Evolutionary conservation across 306 rosid genomes (phyloP), one percentile per base, ranked within the genome.

Genomic region (Prosopis cineraria): DNA sequence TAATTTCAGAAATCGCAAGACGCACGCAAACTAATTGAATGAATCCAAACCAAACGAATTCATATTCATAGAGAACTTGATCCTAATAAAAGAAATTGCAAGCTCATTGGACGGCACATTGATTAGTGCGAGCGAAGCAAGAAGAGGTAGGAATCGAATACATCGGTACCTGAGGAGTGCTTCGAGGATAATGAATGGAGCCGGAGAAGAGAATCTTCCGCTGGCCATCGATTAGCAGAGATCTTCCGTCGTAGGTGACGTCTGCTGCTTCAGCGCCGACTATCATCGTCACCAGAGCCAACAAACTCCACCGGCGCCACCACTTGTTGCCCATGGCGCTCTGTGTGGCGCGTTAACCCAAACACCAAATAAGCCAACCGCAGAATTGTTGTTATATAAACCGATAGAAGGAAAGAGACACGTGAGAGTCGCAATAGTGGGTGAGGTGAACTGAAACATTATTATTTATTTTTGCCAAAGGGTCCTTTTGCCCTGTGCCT

Each of bases 151-250:
- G 59, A 20, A 55, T 22, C 22, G 29, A 20, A 24, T 4, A 4
- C 5, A 55, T 22, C 62, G 33, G 13, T 78, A 93, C 98, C 87
- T 89, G 81, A 14, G 98, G 96, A 63, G 97, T 90, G 79, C 96
- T 91, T 45, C 98, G 96, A 72, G 96, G 93, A 80, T 94, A 94
- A 48, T 94, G 98, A 79, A 94, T 90, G 0, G 94, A 94, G 77
- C 96, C 97, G 0, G 98, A 91, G 79, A 94, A 90, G 12, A 94
- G 90, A 45, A 94, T 48, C 22, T 78, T 82, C 60, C 96, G 82
- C 4, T 85, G 77, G 31, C 94, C 98, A 45, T 80, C 68, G 31
- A 94, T 81, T 73, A 91, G 84, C n/a, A 94, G 93, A 73, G 98
- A 91, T 65, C 98, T 89, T 75, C 96, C 90, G 43, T 94, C 94